Percentiles rank a stretch among this genome's conserved stretches.
phyloP scores from a whole-genome alignment of 805 yeast genomes.

The Metschnikowia kofuensis region DNA sequence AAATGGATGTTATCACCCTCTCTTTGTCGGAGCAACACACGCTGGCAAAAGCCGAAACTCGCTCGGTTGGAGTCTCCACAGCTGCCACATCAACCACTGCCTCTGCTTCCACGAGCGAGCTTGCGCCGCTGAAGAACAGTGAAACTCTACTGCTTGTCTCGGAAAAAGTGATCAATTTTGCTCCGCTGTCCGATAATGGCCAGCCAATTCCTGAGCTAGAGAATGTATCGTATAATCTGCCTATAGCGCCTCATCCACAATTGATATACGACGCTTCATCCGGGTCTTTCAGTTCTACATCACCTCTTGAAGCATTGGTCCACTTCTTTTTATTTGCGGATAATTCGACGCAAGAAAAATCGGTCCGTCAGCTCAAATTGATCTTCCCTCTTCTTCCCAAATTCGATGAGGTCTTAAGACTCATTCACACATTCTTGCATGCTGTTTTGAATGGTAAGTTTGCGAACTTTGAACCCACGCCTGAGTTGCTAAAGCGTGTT shows the following conservation, averaged over 20 bases:
- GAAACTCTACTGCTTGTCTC: background rate
- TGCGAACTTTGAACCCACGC: conserved; percentile 18
- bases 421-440: conserved; percentile 18
- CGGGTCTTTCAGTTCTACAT: conserved; percentile 41
- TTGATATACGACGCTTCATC: conserved; percentile 44
- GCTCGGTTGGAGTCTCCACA: conserved; percentile 3
- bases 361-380: conserved; percentile 18
- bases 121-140: background rate
- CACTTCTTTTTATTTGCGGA: conserved; percentile 57
- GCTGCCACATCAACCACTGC: conserved; percentile 4
- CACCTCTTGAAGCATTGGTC: conserved; percentile 65
- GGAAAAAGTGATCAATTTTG: background rate
- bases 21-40: conserved; percentile 1
- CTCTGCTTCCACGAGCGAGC: conserved; percentile 2
- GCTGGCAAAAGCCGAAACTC: background rate
- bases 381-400: conserved; percentile 37
- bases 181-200: background rate
- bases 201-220: background rate
- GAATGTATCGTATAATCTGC: conserved; percentile 24
- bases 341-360: conserved; percentile 12
- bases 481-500: conserved; percentile 48
- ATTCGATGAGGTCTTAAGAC: conserved; percentile 28
- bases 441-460: conserved; percentile 26
- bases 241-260: conserved; percentile 35
- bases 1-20: background rate